Evolutionary conservation across 805 yeast species (phyloP).

Genomic region (Monosporozyma unispora): DNA sequence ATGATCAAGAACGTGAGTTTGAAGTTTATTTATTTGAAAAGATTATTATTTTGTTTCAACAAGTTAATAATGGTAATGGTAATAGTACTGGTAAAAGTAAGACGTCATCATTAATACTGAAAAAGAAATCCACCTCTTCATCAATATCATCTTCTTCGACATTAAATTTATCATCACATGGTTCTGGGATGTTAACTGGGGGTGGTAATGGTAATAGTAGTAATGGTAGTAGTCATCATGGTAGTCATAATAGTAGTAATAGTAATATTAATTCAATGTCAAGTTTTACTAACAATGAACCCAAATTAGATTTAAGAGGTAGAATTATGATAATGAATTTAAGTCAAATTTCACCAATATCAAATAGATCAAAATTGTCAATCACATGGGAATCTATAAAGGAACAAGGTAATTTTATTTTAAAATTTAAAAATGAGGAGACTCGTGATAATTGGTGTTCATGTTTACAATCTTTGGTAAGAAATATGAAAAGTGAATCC

Average conservation of each 20-base stretch:
- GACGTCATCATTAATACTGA: slow-evolving; percentile 36
- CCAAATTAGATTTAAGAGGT: slow-evolving; percentile 61
- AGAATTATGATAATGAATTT: slow-evolving; percentile 70
- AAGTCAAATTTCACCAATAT: slow-evolving; percentile 35
- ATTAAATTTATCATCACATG: slow-evolving; percentile 8
- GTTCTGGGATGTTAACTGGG: not conserved
- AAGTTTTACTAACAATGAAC: slow-evolving; percentile 15
- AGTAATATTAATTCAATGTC: slow-evolving; percentile 8
- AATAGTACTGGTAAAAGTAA: slow-evolving; percentile 32
- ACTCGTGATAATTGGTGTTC: slow-evolving; percentile 72
- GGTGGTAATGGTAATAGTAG: not conserved
- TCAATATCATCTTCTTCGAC: slow-evolving; percentile 13
- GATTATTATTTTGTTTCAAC: slow-evolving; percentile 56
- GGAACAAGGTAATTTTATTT: slow-evolving; percentile 78
- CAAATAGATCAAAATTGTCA: slow-evolving; percentile 52
- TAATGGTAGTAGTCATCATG: slow-evolving; percentile 1
- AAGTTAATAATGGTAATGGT: slow-evolving; percentile 23
- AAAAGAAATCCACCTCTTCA: slow-evolving; percentile 30
- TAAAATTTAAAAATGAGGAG: slow-evolving; percentile 80
- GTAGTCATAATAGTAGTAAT: slow-evolving; percentile 6
- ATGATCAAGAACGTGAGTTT: slow-evolving; percentile 73
- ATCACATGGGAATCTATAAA: slow-evolving; percentile 78
- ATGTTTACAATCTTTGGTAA: slow-evolving; percentile 39
- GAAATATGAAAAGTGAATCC: slow-evolving; percentile 28
- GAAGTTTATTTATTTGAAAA: slow-evolving; percentile 82